These are phyloP conservation scores for Bacidia gigantensis DNA, from an alignment of 495 filamentous ascomycete genomes.

Conservation along the genomic window DNA sequence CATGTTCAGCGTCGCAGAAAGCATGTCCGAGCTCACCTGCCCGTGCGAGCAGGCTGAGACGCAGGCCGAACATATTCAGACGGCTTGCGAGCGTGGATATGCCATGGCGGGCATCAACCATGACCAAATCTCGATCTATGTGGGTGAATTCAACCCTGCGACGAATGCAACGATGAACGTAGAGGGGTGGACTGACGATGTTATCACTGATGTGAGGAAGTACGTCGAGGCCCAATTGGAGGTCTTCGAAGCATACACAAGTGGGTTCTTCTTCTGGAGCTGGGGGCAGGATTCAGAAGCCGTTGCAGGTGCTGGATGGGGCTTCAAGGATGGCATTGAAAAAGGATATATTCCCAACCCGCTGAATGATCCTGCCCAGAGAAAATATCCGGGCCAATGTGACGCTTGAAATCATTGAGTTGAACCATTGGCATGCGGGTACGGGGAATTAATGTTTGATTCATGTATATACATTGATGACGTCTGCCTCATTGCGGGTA, in stretches of 20 bases:
- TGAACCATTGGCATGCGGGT: neutral
- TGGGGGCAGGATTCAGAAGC: slow-evolving; percentile 22
- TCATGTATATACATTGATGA: slow-evolving; percentile 3
- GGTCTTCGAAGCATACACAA: slow-evolving; percentile 21
- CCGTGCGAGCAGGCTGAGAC: slow-evolving; percentile 7
- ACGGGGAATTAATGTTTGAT: neutral
- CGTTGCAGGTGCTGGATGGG: slow-evolving; percentile 18
- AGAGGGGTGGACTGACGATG: slow-evolving; percentile 19
- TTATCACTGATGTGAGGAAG: slow-evolving; percentile 21
- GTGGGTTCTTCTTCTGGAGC: slow-evolving; percentile 30
- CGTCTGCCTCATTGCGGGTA: no score
- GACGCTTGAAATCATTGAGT: slow-evolving; percentile 1
- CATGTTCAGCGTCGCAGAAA: slow-evolving; percentile 22
- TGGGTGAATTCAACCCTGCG: slow-evolving; percentile 26
- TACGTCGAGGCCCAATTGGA: slow-evolving; percentile 32
- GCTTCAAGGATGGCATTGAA: slow-evolving; percentile 24
- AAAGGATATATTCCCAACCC: slow-evolving; percentile 27
- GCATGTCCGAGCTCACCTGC: slow-evolving; percentile 5
- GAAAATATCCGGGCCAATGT: slow-evolving; percentile 24
- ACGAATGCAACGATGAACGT: slow-evolving; percentile 18
- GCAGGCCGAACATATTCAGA: slow-evolving; percentile 25
- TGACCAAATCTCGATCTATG: slow-evolving; percentile 22
- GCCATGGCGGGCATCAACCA: slow-evolving; percentile 17
- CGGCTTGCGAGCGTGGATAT: slow-evolving; percentile 23
- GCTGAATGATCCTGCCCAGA: slow-evolving; percentile 13